These are phyloP conservation scores for Leptomonas pyrrhocoris DNA, from an alignment of 208 protist genomes.

Conservation along the genomic window DNA sequence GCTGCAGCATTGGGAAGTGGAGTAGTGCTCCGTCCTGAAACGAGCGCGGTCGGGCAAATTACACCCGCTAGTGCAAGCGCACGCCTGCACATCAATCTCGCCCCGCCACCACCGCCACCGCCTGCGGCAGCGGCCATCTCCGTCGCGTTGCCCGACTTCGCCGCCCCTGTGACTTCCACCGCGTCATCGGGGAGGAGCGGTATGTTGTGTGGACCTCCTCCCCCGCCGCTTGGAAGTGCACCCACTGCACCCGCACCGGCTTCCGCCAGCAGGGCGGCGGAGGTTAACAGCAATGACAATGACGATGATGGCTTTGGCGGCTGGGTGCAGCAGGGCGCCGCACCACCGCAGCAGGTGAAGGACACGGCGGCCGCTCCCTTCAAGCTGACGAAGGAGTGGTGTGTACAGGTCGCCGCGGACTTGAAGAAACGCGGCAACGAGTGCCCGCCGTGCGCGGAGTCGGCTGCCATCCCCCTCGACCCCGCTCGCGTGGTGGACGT, in stretches of 20 bases:
- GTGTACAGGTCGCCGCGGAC: slow-evolving; percentile 1
- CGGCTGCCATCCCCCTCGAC: neutral
- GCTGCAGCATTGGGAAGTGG: neutral
- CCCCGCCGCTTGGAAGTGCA: neutral
- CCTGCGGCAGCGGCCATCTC: slow-evolving; percentile 10
- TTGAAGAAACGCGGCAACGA: neutral
- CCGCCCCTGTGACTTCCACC: slow-evolving; percentile 1
- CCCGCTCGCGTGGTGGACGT: slow-evolving; percentile 4
- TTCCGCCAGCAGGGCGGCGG: neutral
- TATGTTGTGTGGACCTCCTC: neutral
- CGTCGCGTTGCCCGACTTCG: slow-evolving; percentile 14
- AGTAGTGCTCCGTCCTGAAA: neutral
- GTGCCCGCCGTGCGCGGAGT: neutral
- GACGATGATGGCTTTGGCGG: slow-evolving; percentile 29
- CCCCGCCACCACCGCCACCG: neutral
- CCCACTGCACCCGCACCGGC: neutral
- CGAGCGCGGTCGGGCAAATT: neutral
- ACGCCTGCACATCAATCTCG: slow-evolving; percentile 2
- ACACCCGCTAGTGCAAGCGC: neutral
- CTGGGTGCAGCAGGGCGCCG: slow-evolving; percentile 20
- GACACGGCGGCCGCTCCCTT: neutral
- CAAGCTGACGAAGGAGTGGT: slow-evolving; percentile 19
- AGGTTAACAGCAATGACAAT: neutral
- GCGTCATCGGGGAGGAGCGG: neutral
- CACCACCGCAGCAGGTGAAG: neutral